phyloP scores from a whole-genome alignment of 2,329 filamentous ascomycete species.

The Microsporum canis region DNA sequence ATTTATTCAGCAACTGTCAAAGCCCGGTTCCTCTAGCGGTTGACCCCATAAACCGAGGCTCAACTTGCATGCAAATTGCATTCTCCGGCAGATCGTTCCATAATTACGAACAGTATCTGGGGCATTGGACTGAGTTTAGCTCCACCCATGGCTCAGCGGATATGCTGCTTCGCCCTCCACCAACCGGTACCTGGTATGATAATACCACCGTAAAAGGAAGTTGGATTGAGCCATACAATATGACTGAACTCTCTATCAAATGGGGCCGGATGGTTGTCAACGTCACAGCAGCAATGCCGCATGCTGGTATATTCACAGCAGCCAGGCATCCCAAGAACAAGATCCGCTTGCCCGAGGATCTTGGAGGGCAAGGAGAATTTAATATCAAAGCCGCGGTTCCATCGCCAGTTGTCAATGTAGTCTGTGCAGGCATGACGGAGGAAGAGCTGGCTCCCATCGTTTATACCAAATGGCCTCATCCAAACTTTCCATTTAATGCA shows the following conservation, averaged over 20 bases:
- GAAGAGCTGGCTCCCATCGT: conserved; percentile 54
- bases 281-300: conserved; percentile 65
- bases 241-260: conserved; percentile 39
- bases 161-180: conserved; percentile 43
- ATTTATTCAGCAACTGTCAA: conserved; percentile 46
- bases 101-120: conserved; percentile 53
- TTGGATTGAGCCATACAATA: conserved; percentile 51
- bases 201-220: conserved; percentile 59
- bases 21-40: conserved; percentile 44
- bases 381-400: conserved; percentile 56
- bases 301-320: conserved; percentile 56
- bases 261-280: conserved; percentile 57
- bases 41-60: conserved; percentile 34
- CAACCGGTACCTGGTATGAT: conserved; percentile 54
- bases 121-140: conserved; percentile 42
- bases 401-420: conserved; percentile 58
- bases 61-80: conserved; percentile 56
- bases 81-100: conserved; percentile 58
- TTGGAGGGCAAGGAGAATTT: conserved; percentile 58
- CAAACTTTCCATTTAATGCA: conserved; percentile 18
- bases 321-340: conserved; percentile 49
- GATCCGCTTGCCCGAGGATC: conserved; percentile 58
- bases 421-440: conserved; percentile 56
- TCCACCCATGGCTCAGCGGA: conserved; percentile 36
- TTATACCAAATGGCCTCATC: conserved; percentile 48